Evolutionary conservation across 1,284 basidiomycete species (phyloP), one percentile per base, ranked within the genome.

Genomic region (Mycena citricolor): DNA sequence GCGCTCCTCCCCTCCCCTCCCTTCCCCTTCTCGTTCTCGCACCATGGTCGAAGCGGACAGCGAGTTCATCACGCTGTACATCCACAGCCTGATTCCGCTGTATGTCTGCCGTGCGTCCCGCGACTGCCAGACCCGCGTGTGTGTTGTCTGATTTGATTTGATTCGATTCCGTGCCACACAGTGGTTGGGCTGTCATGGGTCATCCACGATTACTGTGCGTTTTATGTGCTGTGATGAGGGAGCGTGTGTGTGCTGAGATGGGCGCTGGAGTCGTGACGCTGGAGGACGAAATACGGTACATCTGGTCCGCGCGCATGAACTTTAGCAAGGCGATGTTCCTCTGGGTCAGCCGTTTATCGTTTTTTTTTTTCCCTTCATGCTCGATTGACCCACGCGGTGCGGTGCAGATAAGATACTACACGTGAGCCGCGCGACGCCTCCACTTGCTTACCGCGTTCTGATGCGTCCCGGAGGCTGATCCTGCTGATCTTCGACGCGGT

Each of bases 401-500:
- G 4, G 38, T 29, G 8, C 21, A 71, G 70, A 69, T 73, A 37
- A 63, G 69, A 35, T 73, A 71, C 42, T 73, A 70, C 52, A 70
- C 32, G 49, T 45, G 10, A 2, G 41, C 10, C 8, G n/a, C n/a
- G n/a, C n/a, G n/a, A n/a, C n/a, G n/a, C 7, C 10, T 20, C 2
- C 5, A n/a, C 14, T n/a, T 19, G 1, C 4, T 5, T 8, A n/a
- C n/a, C n/a, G n/a, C n/a, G n/a, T n/a, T n/a, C n/a, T n/a, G n/a
- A n/a, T n/a, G n/a, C 3, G 4, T 2, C 8, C 10, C 5, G 5
- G 14, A 51, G 67, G 6, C 63, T 73, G 21, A 48, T 61, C 14
- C 57, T 70, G 2, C 51, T 69, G 3, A 35, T 68, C 1, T 69
- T 71, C 50, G 69, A 71, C 38, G 64, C 66, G 4, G 54, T 66